Base-by-base conservation (phyloP, 2,329 filamentous ascomycete species). In the Sarocladium oryzae region DNA sequence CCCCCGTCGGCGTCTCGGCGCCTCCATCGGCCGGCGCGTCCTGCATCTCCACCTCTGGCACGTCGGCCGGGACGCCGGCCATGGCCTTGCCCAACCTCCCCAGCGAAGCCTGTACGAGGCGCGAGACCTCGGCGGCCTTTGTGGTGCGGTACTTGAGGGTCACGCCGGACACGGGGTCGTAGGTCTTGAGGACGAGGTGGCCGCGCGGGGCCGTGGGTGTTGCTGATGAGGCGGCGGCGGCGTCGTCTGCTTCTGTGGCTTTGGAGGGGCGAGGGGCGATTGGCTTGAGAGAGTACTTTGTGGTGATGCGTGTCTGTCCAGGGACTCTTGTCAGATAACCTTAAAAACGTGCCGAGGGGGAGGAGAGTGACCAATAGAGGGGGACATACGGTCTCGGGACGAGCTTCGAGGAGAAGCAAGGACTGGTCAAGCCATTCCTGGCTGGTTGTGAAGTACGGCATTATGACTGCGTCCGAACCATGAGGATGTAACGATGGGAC, bases 381-480 rank as follows among this genome's bases (percentile, higher is more conserved):
- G 24, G 13, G 26, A 72, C 81, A 56, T 81, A 95, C 92, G 36
- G 88, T 90, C 30, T 81, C 81, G 3, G 93, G 93, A 45, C 89
- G 84, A 52, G 93, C 92, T 70, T 93, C 82, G 51, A 99, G 76
- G 53, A 99, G 84, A 54, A 91, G 82, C 16, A 84, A 76, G 13
- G 92, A 96, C 69, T 96, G 87, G 61, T 86, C 84, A 58, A 96
- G 87, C 87, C 90, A 99, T 72, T 91, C 86, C 70, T 95, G 85
- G 69, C 88, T 88, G 53, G 88, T 90, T 49, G 79, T 74, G 66
- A 95, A 83, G 66, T 95, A 83, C 66, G 87, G 85, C 91, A 96
- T 96, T 52, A 38, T 54, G 40, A 30, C 28, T 48, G 43, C 26
- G 10, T 26, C 4, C 40, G 4, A 16, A 7, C 40, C 40, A 45